Conservation (phyloP, 2,329 filamentous ascomycete species). For the Aschersonia sp. region DNA sequence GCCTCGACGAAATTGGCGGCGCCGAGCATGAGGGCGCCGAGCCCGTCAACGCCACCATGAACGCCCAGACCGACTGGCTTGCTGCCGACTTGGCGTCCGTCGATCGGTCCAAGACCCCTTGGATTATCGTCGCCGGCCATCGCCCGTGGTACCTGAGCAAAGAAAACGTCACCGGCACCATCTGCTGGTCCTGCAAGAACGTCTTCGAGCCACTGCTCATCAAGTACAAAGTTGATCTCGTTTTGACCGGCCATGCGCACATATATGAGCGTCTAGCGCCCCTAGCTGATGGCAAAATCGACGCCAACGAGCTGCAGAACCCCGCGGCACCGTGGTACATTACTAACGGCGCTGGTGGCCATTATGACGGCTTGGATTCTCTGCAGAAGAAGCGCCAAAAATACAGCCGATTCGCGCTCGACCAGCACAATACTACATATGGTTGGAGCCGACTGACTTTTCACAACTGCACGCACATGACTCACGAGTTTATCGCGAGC, state of each 20-base stretch:
- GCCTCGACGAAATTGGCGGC: constrained; percentile 11
- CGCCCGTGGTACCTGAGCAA: constrained; percentile 32
- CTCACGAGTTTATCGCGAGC: constrained; percentile 19
- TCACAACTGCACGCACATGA: constrained; percentile 23
- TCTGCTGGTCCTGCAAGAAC: constrained; percentile 20
- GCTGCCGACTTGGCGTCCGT: constrained; percentile 35
- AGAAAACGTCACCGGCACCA: constrained; percentile 5
- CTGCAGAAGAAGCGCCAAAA: constrained; percentile 1
- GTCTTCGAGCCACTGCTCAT: constrained; percentile 39
- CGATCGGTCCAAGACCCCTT: constrained; percentile 39
- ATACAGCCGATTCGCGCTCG: constrained; percentile 12
- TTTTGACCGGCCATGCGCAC: constrained; percentile 40
- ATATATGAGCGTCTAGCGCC: constrained; percentile 37
- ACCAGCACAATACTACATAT: constrained; percentile 16
- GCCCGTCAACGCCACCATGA: constrained; percentile 25
- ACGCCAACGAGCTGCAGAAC: constrained; percentile 21
- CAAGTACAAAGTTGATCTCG: constrained; percentile 39
- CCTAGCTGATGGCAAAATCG: constrained; percentile 16
- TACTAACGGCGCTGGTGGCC: constrained; percentile 13
- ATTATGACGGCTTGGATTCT: constrained; percentile 14
- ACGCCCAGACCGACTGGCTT: constrained; percentile 26
- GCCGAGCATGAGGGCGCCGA: constrained; percentile 21
- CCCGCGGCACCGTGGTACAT: constrained; percentile 12
- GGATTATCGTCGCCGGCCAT: constrained; percentile 20
- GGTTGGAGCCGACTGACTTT: constrained; percentile 22